Evolutionary conservation across 495 filamentous ascomycete genomes (phyloP), one percentile per base, ranked within the genome.

Genomic region (Podospora pseudopauciseta): DNA sequence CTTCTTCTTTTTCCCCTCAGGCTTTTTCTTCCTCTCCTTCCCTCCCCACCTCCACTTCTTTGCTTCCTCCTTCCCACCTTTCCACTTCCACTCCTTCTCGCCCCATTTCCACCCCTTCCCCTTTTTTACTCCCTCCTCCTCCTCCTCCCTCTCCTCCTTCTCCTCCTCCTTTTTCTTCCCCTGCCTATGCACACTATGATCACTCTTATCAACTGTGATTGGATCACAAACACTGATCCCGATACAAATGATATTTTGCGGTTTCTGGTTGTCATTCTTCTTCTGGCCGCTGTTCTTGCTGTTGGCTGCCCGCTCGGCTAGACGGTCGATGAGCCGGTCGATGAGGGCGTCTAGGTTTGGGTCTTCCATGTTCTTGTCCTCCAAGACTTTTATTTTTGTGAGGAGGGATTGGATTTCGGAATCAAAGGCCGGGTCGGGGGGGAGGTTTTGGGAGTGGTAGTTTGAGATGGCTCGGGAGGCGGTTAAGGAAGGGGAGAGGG

Each of bases 321-420:
- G 39, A 59, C 66, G 68, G n/a, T 44, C 19, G 5, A 56, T 59
- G 16, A 69, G 39, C 39, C 39, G 39, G 39, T 49, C 39, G 39
- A 49, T 49, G 39, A 49, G 39, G 9, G 7, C 15, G 39, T 49
- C 39, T 16, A 49, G 39, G 39, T 49, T 13, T 3, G 39, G 39
- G 39, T 49, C 39, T 13, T 49, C 39, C 13, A 11, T 18, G 39
- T 49, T 16, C 13, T 49, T 49, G 39, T 49, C 39, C 15, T 49
- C 39, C 1, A 49, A 11, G 39, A 16, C 15, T 16, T 49, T 5
- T 5, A 49, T 49, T 11, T 49, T 5, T 3, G 7, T 13, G 39
- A 49, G 39, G 39, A 49, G 39, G 39, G 39, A 49, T 16, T 49
- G 39, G 39, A 49, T 49, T 11, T 49, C 39, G 15, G 39, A 5